Conservation (phyloP, 2,329 filamentous ascomycete genomes). For the Colletotrichum neosansevieriae region DNA sequence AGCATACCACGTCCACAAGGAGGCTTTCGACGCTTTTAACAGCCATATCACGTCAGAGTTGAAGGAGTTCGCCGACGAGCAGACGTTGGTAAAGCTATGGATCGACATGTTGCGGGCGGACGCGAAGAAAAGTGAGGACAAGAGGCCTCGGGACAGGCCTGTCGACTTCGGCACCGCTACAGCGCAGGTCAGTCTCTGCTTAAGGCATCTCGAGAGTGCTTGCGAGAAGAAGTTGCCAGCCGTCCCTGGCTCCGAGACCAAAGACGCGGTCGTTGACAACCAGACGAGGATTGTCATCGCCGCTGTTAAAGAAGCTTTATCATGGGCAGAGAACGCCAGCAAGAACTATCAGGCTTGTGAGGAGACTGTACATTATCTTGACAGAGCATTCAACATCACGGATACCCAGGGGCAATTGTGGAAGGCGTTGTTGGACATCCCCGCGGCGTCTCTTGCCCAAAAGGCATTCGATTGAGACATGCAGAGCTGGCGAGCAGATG, state of each 20-base stretch:
- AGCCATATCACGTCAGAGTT: background rate
- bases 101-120: constrained; percentile 13
- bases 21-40: background rate
- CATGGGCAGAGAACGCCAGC: constrained; percentile 4
- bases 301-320: constrained; percentile 20
- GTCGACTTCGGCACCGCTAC: background rate
- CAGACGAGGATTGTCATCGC: constrained; percentile 21
- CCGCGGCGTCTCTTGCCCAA: background rate
- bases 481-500: background rate
- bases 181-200: constrained; percentile 21
- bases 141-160: background rate
- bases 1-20: constrained; percentile 26
- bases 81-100: constrained; percentile 26
- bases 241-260: background rate
- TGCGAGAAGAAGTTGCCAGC: background rate
- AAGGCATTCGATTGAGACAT: background rate
- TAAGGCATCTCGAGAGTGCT: constrained; percentile 18
- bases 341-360: constrained; percentile 9
- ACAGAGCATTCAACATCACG: constrained; percentile 6
- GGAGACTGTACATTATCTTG: constrained; percentile 10
- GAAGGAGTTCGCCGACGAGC: constrained; percentile 7
- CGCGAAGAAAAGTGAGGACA: background rate
- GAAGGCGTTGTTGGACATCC: constrained; percentile 12
- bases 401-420: constrained; percentile 4
- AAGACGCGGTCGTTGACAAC: background rate